phyloP scores from a whole-genome alignment of 139 green algal species.

The Chlamydomonas eustigma region DNA sequence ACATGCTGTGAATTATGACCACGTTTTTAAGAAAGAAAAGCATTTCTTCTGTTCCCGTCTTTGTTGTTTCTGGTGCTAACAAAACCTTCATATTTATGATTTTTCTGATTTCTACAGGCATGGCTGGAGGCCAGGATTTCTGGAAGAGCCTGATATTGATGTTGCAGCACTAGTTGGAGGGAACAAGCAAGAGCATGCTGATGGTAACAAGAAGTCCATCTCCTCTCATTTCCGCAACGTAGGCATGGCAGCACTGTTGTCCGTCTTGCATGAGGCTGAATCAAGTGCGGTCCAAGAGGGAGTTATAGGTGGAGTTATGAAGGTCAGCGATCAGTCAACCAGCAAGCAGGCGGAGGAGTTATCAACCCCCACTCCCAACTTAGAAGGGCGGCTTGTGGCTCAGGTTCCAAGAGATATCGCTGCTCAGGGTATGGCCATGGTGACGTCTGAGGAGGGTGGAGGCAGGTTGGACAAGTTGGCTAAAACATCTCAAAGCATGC shows the following conservation, averaged over 20 bases:
- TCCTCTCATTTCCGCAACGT: no score
- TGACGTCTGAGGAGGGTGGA: not conserved
- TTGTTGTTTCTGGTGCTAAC: not conserved
- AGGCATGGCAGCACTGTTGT: not conserved
- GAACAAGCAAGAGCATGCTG: no score
- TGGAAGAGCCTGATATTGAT: not conserved
- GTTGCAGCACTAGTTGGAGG: not conserved
- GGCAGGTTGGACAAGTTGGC: not conserved
- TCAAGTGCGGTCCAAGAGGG: not conserved
- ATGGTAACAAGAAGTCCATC: no score
- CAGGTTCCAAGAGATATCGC: not conserved
- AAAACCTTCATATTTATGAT: no score
- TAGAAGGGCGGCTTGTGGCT: not conserved
- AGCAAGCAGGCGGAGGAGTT: no score
- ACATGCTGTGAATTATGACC: no score
- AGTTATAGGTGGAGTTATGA: no score
- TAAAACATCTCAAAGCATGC: no score
- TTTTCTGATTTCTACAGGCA: not conserved
- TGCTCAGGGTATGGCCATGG: not conserved
- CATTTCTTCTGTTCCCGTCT: not conserved
- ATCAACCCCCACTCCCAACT: no score
- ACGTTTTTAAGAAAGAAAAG: no score
- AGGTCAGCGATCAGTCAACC: no score
- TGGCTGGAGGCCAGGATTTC: not conserved
- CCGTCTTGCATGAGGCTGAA: not conserved